These are phyloP conservation scores for Gymnopilus junonius DNA, from an alignment of 768 basidiomycete species.

Conservation along the genomic window DNA sequence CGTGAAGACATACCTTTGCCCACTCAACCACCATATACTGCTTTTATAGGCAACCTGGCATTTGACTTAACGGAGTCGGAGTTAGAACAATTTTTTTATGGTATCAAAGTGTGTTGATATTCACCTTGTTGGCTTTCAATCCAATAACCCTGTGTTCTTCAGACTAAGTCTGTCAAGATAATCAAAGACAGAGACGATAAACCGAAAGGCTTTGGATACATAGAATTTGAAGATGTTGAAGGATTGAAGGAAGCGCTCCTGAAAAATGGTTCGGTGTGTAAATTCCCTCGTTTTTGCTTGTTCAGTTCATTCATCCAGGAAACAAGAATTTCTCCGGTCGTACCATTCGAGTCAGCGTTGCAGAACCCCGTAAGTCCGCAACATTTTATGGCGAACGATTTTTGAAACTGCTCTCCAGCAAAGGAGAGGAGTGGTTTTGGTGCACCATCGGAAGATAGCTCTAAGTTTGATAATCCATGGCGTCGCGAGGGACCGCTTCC, in stretches of 20 bases:
- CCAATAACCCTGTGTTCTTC: conserved; percentile 9
- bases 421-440: conserved; percentile 73
- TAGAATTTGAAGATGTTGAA: conserved; percentile 90
- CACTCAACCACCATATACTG: conserved; percentile 91
- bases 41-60: conserved; percentile 94
- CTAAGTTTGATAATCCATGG: conserved; percentile 87
- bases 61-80: conserved; percentile 91
- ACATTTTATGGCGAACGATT: conserved; percentile 1
- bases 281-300: not conserved
- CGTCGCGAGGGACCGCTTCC: conserved; percentile 87
- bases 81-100: conserved; percentile 79
- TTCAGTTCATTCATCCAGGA: conserved; percentile 5
- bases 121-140: not conserved
- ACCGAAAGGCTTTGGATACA: conserved; percentile 97
- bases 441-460: conserved; percentile 64
- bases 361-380: conserved; percentile 82
- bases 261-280: conserved; percentile 70
- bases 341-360: conserved; percentile 88
- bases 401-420: conserved; percentile 47
- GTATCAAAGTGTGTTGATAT: conserved; percentile 53
- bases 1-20: conserved; percentile 97
- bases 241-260: conserved; percentile 83
- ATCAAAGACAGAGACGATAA: conserved; percentile 93
- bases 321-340: conserved; percentile 74
- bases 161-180: conserved; percentile 89